Evolutionary conservation across 495 filamentous ascomycete species (phyloP).

Genomic region (Antarctomyces pellizariae): DNA sequence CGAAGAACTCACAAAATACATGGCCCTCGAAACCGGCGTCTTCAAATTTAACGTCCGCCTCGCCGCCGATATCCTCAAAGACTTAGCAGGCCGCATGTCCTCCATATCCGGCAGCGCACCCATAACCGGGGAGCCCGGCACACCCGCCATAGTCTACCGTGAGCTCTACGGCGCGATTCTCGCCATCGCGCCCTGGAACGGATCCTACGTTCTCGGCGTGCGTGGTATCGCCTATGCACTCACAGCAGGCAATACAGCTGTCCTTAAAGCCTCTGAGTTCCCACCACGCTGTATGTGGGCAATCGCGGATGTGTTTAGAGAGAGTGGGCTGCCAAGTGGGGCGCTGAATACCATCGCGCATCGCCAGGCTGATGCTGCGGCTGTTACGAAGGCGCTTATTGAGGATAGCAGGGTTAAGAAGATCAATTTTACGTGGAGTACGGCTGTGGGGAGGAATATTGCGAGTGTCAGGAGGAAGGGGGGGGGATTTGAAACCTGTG

Average conservation of each 20-base stretch:
- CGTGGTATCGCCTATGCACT: slow-evolving; percentile 53
- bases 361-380: slow-evolving; percentile 24
- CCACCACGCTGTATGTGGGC: slow-evolving; percentile 55
- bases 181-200: slow-evolving; percentile 75
- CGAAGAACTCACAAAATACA: slow-evolving; percentile 36
- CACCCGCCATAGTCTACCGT: slow-evolving; percentile 45
- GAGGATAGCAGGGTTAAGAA: slow-evolving; percentile 30
- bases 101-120: slow-evolving; percentile 39
- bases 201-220: slow-evolving; percentile 42
- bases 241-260: slow-evolving; percentile 54
- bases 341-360: slow-evolving; percentile 34
- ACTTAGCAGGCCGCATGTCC: slow-evolving; percentile 44
- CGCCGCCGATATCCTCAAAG: slow-evolving; percentile 35
- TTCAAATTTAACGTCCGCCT: slow-evolving; percentile 26
- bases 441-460: slow-evolving; percentile 32
- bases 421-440: slow-evolving; percentile 45
- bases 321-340: slow-evolving; percentile 46
- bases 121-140: slow-evolving; percentile 24
- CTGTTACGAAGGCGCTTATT: slow-evolving; percentile 32
- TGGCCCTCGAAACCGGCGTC: slow-evolving; percentile 48
- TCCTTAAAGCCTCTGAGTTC: slow-evolving; percentile 58
- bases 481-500: slow-evolving; percentile 20
- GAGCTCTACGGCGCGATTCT: slow-evolving; percentile 69
- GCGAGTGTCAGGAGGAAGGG: slow-evolving; percentile 37
- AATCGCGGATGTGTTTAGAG: slow-evolving; percentile 40